phyloP scores from a whole-genome alignment of 345 rosid species.

The Anacardium occidentale region DNA sequence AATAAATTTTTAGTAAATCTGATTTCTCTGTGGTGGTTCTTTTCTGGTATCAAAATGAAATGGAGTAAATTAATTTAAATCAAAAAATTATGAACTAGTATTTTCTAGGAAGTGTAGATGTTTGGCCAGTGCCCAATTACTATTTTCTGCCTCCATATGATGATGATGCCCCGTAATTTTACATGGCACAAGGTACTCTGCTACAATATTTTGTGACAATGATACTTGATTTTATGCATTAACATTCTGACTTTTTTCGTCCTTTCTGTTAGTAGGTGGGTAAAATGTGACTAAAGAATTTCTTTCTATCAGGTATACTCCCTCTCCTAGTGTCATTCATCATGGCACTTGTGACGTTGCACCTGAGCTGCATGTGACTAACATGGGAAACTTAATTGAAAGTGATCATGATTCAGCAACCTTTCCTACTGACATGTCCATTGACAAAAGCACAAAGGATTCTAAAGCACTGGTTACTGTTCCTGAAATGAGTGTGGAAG shows the following conservation, averaged over 20 bases:
- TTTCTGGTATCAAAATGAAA: background rate
- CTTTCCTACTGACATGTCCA: slow-evolving; percentile 48
- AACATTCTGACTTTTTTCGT: background rate
- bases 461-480: slow-evolving; percentile 74
- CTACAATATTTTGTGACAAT: background rate
- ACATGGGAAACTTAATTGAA: slow-evolving; percentile 53
- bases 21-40: background rate
- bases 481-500: slow-evolving; percentile 56
- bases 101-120: too few relatives aligned
- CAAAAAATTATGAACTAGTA: too few relatives aligned
- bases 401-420: slow-evolving; percentile 86
- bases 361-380: slow-evolving; percentile 35
- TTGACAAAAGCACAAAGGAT: slow-evolving; percentile 45
- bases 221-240: background rate
- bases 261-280: background rate
- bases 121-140: too few relatives aligned
- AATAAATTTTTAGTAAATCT: background rate
- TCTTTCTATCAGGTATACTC: slow-evolving; percentile 46
- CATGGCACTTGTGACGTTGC: slow-evolving; percentile 34
- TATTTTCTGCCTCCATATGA: too few relatives aligned
- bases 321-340: slow-evolving; percentile 24
- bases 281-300: background rate
- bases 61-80: too few relatives aligned
- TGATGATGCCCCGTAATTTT: too few relatives aligned
- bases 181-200: background rate